Base-by-base conservation (phyloP, 192 early-diverging fungal species). In the Rhizophagus clarus region DNA sequence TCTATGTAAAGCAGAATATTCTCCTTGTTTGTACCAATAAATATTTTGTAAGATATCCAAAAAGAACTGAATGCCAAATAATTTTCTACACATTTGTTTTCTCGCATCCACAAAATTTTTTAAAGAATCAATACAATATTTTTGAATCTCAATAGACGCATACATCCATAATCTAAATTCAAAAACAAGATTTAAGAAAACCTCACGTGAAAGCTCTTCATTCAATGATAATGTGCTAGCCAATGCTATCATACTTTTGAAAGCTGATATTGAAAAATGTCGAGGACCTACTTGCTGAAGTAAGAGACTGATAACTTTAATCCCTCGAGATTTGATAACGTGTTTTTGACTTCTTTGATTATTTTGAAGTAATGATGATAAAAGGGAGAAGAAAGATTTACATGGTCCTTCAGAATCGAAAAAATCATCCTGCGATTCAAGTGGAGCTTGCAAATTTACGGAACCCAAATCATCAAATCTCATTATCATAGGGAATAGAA, bases 101-200 rank as follows among this genome's bases (percentile, higher is more conserved):
- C 77, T 28, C 4, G 77, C 61, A 60, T 79, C 77, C 31, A 47
- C 29, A 61, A 79, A 79, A 40, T 40, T 79, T 40, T 79, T 79
- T 20, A 79, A 60, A 62, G 71, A 71, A 12, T 79, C 49, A n/a
- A 79, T 71, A 47, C 77, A 79, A 71, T 79, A 79, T 24, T 79
- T 71, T 71, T 79, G 77, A 51, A 79, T 71, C 12, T 79, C 77
- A 31, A 72, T 42, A 9, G 77, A 60, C 14, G 77, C 26, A 60
- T 79, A 79, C 77, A 79, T 79, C 77, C 77, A 79, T n/a, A 79
- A 29, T 40, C 68, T 45, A 60, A 79, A 79, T 67, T 79, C 77
- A 71, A 79, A 79, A 22, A 69, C 28, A 24, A 79, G 56, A 79
- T 61, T 28, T 8, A 8, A 45, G 61, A 72, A 61, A 42, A 79